Percentiles rank a stretch among this genome's conserved stretches.
Evolutionary conservation across 192 early-diverging fungal genomes (phyloP).

Genomic region (Coemansia sp.): DNA sequence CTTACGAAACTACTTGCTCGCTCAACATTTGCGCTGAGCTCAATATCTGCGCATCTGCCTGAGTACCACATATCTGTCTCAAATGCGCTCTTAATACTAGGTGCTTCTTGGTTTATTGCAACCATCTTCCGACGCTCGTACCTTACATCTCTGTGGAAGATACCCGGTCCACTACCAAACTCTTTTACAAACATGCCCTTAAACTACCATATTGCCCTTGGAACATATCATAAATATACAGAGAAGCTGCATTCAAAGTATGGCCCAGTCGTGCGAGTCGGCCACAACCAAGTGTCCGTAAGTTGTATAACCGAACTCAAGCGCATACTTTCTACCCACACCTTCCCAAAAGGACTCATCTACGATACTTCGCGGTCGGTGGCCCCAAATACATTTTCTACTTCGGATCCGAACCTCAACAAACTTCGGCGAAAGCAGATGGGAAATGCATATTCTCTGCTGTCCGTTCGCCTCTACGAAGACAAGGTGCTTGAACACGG

Average conservation of each 20-base stretch:
- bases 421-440: conserved; percentile 28
- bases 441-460: conserved; percentile 25
- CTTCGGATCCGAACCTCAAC: conserved; percentile 40
- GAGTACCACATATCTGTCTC: background rate
- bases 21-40: background rate
- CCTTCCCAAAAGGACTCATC: conserved; percentile 29
- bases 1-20: background rate
- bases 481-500: conserved; percentile 29
- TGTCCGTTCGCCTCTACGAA: conserved; percentile 16
- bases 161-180: conserved; percentile 36
- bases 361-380: conserved; percentile 9
- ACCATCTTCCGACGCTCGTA: background rate
- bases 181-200: conserved; percentile 26
- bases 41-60: background rate
- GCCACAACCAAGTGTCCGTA: conserved; percentile 9
- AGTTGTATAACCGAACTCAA: conserved; percentile 16
- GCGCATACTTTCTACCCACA: conserved; percentile 39
- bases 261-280: conserved; percentile 19
- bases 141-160: conserved; percentile 15
- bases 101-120: background rate
- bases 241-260: conserved; percentile 31
- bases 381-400: conserved; percentile 28
- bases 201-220: conserved; percentile 11
- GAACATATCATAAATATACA: conserved; percentile 30
- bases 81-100: background rate